Percentiles rank a stretch among this genome's conserved stretches.
phyloP scores from a whole-genome alignment of 352 stramenopile species.

The Phytophthora macrochlamydospora region DNA sequence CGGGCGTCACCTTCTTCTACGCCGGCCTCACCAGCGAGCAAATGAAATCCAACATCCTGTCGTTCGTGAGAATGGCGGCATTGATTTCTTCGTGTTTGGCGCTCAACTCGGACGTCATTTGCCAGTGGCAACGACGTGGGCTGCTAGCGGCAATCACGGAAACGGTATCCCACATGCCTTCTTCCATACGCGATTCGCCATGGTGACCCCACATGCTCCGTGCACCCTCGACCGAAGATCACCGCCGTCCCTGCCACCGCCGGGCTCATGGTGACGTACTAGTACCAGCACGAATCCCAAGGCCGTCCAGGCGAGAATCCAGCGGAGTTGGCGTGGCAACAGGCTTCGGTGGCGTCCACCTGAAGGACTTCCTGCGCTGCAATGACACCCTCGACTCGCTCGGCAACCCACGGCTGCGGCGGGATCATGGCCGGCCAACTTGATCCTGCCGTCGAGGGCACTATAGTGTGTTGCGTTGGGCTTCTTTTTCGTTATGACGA shows the following conservation, averaged over 20 bases:
- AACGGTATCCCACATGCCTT: conserved; percentile 69
- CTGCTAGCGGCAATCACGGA: conserved; percentile 53
- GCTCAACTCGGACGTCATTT: conserved; percentile 75
- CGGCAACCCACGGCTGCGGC: conserved; percentile 67
- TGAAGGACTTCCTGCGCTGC: conserved; percentile 71
- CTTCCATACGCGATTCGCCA: conserved; percentile 87
- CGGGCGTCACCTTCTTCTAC: conserved; percentile 81
- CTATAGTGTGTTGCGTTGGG: conserved; percentile 55
- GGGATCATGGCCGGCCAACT: conserved; percentile 71
- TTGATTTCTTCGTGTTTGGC: conserved; percentile 80
- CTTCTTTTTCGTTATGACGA: conserved; percentile 70
- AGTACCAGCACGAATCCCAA: too few species aligned
- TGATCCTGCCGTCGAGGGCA: conserved; percentile 53
- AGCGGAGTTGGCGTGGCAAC: conserved; percentile 62
- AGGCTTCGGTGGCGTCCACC: conserved; percentile 52
- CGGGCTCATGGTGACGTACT: too few species aligned
- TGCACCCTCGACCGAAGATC: conserved; percentile 66
- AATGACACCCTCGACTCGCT: conserved; percentile 84
- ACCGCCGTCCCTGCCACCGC: conserved; percentile 14
- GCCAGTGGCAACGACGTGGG: conserved; percentile 67
- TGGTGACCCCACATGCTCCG: conserved; percentile 77
- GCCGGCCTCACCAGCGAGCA: conserved; percentile 68
- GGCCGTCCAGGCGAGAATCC: conserved; percentile 22
- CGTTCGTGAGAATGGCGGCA: conserved; percentile 73
- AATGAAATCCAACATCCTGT: conserved; percentile 86